Conservation (phyloP, 106 monocot genomes). For the Gastrodia elata region DNA sequence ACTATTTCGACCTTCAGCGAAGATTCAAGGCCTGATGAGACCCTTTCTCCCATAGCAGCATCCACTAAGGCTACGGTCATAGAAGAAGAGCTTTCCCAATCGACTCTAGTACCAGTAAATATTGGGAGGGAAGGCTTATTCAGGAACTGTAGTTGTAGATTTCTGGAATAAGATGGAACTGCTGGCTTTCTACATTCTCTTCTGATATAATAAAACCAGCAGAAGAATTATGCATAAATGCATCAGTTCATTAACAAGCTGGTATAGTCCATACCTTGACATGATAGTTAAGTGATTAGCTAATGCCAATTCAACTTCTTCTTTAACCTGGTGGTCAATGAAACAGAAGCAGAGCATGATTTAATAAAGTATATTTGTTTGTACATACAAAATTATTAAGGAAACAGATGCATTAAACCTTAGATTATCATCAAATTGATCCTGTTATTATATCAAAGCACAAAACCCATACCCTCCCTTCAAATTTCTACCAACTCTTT, state of each 20-base stretch:
- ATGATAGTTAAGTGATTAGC: slow-evolving; percentile 43
- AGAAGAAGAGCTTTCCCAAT: slow-evolving; percentile 48
- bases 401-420: too few relatives aligned
- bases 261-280: slow-evolving; percentile 45
- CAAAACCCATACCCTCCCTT: neutral
- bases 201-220: slow-evolving; percentile 28
- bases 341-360: slow-evolving; percentile 7
- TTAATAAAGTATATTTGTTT: neutral
- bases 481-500: neutral
- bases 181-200: slow-evolving; percentile 52
- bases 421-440: too few relatives aligned
- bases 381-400: neutral
- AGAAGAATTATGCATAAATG: slow-evolving; percentile 5
- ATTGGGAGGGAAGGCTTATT: slow-evolving; percentile 76
- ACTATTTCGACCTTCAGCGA: slow-evolving; percentile 81
- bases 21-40: slow-evolving; percentile 48
- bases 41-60: slow-evolving; percentile 31
- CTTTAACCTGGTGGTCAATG: slow-evolving; percentile 64
- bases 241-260: neutral
- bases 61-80: slow-evolving; percentile 59
- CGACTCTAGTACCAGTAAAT: slow-evolving; percentile 80
- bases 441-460: too few relatives aligned
- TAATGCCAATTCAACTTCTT: slow-evolving; percentile 90
- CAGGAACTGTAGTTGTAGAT: slow-evolving; percentile 60
- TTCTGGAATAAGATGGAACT: slow-evolving; percentile 49